Evolutionary conservation across 345 rosid genomes (phyloP), one percentile per base, ranked within the genome.

Genomic region (Syzygium aromaticum): DNA sequence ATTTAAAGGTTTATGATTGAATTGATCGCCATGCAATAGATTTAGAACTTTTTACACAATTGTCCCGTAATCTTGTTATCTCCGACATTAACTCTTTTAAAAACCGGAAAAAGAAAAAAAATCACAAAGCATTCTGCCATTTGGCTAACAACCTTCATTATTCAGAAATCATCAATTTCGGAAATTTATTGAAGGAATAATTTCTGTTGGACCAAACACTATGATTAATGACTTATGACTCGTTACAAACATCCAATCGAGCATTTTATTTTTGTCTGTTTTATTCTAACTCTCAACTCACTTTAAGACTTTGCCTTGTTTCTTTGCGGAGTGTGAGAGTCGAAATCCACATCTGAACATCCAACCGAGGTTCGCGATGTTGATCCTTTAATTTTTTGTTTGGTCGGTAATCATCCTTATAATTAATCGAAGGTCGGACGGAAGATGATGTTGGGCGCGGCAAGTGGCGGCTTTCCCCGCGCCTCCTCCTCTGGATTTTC

Each of bases 51-150:
- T 43, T 43, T 43, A 43, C 5, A 43, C 46, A 43, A 43, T 43
- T 43, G 6, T 43, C 46, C 46, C 46, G 30, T 2, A 57, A 57
- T 57, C 64, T 57, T 2, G 28, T 2, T n/a, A 57, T 22, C 6
- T 15, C 6, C 6, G 0, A 27, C 64, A 11, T 59, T 59, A n/a
- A 4, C 64, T 25, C 5, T 57, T 11, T 12, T 8, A 59, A 59
- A 5, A 1, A 3, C 0, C 0, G 8, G 16, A 0, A 25, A 2
- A 14, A 25, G 3, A 54, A 59, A 9, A 57, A 59, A 59, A 25
- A 25, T 61, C 73, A n/a, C 19, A 6, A 43, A 43, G 33, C 8
- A 3, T n/a, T n/a, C 38, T 61, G 73, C n/a, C 38, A 61, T 61
- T 61, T 13, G n/a, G 33, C 73, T n/a, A 61, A n/a, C 73, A 30